These are phyloP conservation scores for Madurella fahalii DNA, from an alignment of 2,329 filamentous ascomycete genomes.

Conservation along the genomic window DNA sequence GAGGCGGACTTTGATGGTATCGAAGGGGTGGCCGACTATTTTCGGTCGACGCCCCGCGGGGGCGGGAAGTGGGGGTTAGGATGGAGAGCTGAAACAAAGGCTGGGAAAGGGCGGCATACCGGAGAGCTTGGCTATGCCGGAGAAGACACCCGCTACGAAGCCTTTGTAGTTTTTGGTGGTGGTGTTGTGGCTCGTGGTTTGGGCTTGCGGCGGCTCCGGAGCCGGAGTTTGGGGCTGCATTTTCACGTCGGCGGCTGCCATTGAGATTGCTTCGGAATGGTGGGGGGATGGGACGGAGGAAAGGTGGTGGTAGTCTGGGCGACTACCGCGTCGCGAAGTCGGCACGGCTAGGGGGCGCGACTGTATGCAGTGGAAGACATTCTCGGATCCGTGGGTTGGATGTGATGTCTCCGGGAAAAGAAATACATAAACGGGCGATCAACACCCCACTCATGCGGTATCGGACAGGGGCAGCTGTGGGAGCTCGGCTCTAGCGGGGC, in stretches of 20 bases:
- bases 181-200: slow-evolving; percentile 1
- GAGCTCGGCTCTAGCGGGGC: slow-evolving; percentile 13
- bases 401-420: background rate
- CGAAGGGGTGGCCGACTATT: slow-evolving; percentile 70
- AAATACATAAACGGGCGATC: background rate
- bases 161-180: slow-evolving; percentile 71
- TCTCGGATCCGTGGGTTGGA: background rate
- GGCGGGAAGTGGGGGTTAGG: background rate
- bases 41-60: no score
- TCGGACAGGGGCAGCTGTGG: slow-evolving; percentile 10
- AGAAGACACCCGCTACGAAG: slow-evolving; percentile 97
- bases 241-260: slow-evolving; percentile 12
- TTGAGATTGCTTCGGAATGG: slow-evolving; percentile 2
- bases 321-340: background rate
- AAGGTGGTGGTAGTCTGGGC: background rate
- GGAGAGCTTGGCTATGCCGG: slow-evolving; percentile 82
- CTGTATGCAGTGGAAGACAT: background rate
- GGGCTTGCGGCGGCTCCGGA: slow-evolving; percentile 10
- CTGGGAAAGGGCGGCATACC: slow-evolving; percentile 47
- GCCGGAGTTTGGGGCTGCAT: slow-evolving; percentile 2
- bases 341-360: background rate
- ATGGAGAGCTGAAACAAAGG: background rate
- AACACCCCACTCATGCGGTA: slow-evolving; percentile 14
- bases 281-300: background rate
- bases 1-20: slow-evolving; percentile 93